Base-by-base conservation (phyloP, 73 alveolate species). In the Paramecium pentaurelia region DNA sequence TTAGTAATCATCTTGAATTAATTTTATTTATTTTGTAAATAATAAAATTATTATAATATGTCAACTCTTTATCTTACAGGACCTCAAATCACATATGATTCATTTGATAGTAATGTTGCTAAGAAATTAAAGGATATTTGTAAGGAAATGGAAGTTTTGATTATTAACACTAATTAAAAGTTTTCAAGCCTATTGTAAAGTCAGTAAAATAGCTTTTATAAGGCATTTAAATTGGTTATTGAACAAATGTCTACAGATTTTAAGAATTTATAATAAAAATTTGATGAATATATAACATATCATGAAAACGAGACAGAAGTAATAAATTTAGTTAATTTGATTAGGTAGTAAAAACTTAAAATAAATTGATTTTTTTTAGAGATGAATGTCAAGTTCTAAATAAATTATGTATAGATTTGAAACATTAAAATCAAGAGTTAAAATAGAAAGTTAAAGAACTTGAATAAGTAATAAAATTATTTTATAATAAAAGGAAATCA, bases 261-360 rank as follows among this genome's bases (percentile, higher is more conserved):
- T 80, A 32, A 80, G 91, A 49, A 80, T 49, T 47, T 80, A 27
- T n/a, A 80, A 47, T 32, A 80, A 49, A 80, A 80, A 47, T 80
- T 80, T 80, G 91, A 80, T 22, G 91, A 80, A 27, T 80, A 80
- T 6, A 25, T 80, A 0, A 0, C 77, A 1, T 80, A 22, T 80
- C 77, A 80, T 49, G 91, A 80, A 47, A 44, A 80, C 18, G 91
- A 80, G 27, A 80, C 91, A 38, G 75, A 80, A 47, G 91, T 73
- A 36, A 14, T 16, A 37, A 6, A 11, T 22, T 68, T 40, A 38
- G 9, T 11, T 3, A 14, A 64, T 16, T 73, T n/a, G 6, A 4
- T 14, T 32, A 73, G 87, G 87, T 80, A 11, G 71, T 44, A 4
- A 80, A 80, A 38, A 64, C 91, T 4, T 80, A 80, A 80, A 45